Percentiles rank a stretch among this genome's conserved stretches.
phyloP scores from a whole-genome alignment of 371 early-diverging fungal species.

The Cokeromyces recurvatus region DNA sequence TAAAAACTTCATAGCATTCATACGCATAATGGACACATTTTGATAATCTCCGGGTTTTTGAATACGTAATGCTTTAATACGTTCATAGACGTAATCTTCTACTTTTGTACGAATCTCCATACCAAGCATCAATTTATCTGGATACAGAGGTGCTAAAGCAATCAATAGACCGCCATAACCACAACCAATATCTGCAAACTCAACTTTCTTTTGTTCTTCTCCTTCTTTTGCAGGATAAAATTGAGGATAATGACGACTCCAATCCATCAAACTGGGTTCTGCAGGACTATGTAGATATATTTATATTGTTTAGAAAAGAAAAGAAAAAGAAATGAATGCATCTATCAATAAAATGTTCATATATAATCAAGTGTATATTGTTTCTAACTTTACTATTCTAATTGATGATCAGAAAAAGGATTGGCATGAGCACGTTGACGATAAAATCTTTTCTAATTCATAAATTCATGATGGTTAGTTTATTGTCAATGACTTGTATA shows the following conservation, averaged over 20 bases:
- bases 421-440: conserved; percentile 99
- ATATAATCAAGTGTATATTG: not conserved
- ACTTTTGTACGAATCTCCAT: conserved; percentile 99
- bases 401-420: conserved; percentile 93
- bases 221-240: conserved; percentile 55
- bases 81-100: conserved; percentile 87
- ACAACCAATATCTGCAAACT: conserved; percentile 99
- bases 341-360: too few relatives aligned
- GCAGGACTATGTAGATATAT: conserved; percentile 71
- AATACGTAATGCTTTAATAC: conserved; percentile 83
- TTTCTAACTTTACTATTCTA: conserved; percentile 70
- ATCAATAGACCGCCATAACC: conserved; percentile 98
- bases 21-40: conserved; percentile 94
- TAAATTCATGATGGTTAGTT: not conserved
- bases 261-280: conserved; percentile 82
- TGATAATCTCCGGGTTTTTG: conserved; percentile 84
- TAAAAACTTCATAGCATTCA: conserved; percentile 99
- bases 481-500: too few relatives aligned
- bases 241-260: conserved; percentile 84
- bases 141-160: conserved; percentile 86
- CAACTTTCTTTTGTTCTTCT: conserved; percentile 60
- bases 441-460: conserved; percentile 77
- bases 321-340: not conserved
- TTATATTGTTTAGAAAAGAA: too few relatives aligned
- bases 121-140: conserved; percentile 88